A percentile compares a stretch with the other conserved stretches of the same genome.
Conservation (phyloP, 495 filamentous ascomycete species). For the Lepidopterella palustris region DNA sequence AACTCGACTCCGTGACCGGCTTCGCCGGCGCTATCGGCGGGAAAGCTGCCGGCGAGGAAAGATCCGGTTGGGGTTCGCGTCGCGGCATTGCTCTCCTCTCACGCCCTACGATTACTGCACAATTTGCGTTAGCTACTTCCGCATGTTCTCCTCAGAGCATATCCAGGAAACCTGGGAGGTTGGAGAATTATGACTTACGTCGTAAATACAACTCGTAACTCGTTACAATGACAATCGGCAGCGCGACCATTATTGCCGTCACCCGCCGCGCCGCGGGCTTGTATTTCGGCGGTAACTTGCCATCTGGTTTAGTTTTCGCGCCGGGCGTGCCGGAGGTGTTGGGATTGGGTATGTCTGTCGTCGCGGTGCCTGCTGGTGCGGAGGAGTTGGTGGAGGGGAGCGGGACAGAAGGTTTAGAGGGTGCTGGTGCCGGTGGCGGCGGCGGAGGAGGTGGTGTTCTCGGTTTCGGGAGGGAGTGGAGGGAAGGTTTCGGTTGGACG, state of each 20-base stretch:
- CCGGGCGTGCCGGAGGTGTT: background rate
- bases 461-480: background rate
- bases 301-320: background rate
- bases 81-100: background rate
- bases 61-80: background rate
- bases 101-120: background rate
- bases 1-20: background rate
- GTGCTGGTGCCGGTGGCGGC: background rate
- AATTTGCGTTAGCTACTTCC: background rate
- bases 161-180: background rate
- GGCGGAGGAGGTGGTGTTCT: background rate
- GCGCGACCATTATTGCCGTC: conserved; percentile 22
- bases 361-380: background rate
- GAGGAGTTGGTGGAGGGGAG: background rate
- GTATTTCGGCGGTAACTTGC: conserved; percentile 17
- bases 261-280: conserved; percentile 14
- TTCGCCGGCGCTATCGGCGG: background rate
- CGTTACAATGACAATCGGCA: conserved; percentile 22
- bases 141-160: background rate
- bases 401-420: background rate
- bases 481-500: too few relatives aligned
- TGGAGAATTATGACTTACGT: conserved; percentile 8
- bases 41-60: background rate
- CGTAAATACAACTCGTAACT: conserved; percentile 23
- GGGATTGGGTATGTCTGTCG: background rate